These are phyloP conservation scores for Polyporus arcularius DNA, from an alignment of 768 basidiomycete species.

Conservation along the genomic window DNA sequence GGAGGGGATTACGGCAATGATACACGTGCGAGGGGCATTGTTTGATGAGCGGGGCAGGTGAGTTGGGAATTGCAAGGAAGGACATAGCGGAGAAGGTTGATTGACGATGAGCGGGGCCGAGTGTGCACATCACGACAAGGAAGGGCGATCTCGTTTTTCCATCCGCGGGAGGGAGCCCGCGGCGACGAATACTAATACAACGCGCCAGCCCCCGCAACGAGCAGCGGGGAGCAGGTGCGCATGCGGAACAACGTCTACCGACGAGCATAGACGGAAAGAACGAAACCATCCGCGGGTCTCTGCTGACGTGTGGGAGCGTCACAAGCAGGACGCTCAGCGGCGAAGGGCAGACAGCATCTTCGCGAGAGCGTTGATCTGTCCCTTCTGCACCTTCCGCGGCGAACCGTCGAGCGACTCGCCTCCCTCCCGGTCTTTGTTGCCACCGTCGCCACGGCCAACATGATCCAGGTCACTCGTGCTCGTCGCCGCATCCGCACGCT, in stretches of 20 bases:
- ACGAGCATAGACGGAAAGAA: slow-evolving; percentile 1
- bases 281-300: background rate
- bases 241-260: slow-evolving; percentile 17
- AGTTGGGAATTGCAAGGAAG: background rate
- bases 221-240: slow-evolving; percentile 5
- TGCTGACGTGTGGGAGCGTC: slow-evolving; percentile 2
- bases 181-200: slow-evolving; percentile 21
- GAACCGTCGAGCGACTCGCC: slow-evolving; percentile 39
- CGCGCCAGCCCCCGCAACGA: slow-evolving; percentile 11
- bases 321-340: slow-evolving; percentile 39
- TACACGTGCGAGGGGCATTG: slow-evolving; percentile 2
- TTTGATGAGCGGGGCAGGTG: too few species aligned
- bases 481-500: slow-evolving; percentile 63
- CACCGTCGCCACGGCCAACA: slow-evolving; percentile 24
- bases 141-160: slow-evolving; percentile 10
- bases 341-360: slow-evolving; percentile 88
- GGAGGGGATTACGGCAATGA: slow-evolving; percentile 9
- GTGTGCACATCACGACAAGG: slow-evolving; percentile 8
- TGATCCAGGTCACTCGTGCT: slow-evolving; percentile 69
- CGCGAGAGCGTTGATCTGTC: slow-evolving; percentile 86
- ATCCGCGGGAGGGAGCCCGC: slow-evolving; percentile 16
- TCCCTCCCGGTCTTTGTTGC: slow-evolving; percentile 34
- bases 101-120: slow-evolving; percentile 5
- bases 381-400: slow-evolving; percentile 82
- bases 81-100: background rate